phyloP scores from a whole-genome alignment of 2,329 filamentous ascomycete genomes.

The Harringtonia lauricola region DNA sequence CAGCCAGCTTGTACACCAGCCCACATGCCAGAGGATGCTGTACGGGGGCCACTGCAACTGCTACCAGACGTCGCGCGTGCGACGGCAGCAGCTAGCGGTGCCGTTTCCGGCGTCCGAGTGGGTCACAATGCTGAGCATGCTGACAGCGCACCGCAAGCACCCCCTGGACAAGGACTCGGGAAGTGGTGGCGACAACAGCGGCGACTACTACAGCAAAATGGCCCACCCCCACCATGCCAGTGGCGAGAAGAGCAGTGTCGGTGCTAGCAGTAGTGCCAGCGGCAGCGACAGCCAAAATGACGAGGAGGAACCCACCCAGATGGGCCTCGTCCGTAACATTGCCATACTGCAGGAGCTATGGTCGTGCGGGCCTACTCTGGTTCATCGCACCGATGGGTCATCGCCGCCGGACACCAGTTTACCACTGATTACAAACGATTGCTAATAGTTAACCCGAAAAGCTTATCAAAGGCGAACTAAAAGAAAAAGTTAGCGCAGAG shows the following conservation, averaged over 20 bases:
- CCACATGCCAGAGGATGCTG: slow-evolving; percentile 30
- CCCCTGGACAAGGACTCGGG: slow-evolving; percentile 17
- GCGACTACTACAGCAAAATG: slow-evolving; percentile 2
- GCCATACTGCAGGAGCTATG: slow-evolving; percentile 59
- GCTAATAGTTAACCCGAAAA: slow-evolving; percentile 1
- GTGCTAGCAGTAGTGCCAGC: too few relatives aligned
- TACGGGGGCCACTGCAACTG: slow-evolving; percentile 35
- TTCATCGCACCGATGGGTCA: neutral
- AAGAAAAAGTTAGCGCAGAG: slow-evolving; percentile 4
- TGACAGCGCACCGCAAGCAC: slow-evolving; percentile 38
- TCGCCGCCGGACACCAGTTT: neutral
- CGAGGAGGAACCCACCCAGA: slow-evolving; percentile 34
- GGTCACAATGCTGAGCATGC: slow-evolving; percentile 46
- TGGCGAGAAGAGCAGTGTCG: slow-evolving; percentile 3
- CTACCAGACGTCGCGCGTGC: slow-evolving; percentile 25
- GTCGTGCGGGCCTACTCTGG: slow-evolving; percentile 34
- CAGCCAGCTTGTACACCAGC: slow-evolving; percentile 35
- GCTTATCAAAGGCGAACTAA: slow-evolving; percentile 6
- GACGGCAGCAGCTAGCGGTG: slow-evolving; percentile 38
- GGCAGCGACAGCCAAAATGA: too few relatives aligned
- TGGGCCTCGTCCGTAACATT: slow-evolving; percentile 47
- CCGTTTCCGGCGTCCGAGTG: slow-evolving; percentile 48
- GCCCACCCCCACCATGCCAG: slow-evolving; percentile 1
- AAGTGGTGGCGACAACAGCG: too few relatives aligned
- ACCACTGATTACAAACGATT: neutral